Evolutionary conservation across 768 basidiomycete species (phyloP).

Genomic region (Podaxis sp.): DNA sequence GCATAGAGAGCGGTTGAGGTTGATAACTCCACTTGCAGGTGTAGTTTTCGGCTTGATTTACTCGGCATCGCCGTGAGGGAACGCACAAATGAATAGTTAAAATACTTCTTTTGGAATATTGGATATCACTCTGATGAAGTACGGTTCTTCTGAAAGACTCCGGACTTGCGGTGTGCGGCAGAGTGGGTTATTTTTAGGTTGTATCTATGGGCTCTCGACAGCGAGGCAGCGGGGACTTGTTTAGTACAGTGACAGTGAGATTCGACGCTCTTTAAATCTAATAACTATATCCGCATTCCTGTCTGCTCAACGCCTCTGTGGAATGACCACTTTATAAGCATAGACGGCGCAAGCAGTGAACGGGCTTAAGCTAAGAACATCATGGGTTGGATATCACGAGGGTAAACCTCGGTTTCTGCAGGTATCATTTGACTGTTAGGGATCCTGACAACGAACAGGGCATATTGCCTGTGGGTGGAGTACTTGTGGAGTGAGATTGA

Average conservation of each 20-base stretch:
- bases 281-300: too few relatives aligned
- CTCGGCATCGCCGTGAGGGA: not conserved
- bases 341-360: too few relatives aligned
- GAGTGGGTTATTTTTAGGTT: not conserved
- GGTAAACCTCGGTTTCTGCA: not conserved
- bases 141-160: not conserved
- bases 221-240: too few relatives aligned
- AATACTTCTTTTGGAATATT: not conserved
- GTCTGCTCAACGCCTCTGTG: not conserved
- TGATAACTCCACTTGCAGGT: not conserved
- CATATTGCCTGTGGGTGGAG: not conserved
- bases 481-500: not conserved
- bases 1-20: not conserved
- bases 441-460: not conserved
- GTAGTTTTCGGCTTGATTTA: not conserved
- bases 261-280: too few relatives aligned
- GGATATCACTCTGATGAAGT: not conserved
- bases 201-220: too few relatives aligned
- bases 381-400: not conserved
- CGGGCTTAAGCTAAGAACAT: too few relatives aligned
- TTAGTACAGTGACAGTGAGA: too few relatives aligned
- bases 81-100: not conserved
- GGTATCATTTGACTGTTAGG: not conserved
- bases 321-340: not conserved
- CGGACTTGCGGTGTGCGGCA: not conserved